These are phyloP conservation scores for Polygonum maritimum DNA, from an alignment of 148 eudicot genomes.

Conservation along the genomic window DNA sequence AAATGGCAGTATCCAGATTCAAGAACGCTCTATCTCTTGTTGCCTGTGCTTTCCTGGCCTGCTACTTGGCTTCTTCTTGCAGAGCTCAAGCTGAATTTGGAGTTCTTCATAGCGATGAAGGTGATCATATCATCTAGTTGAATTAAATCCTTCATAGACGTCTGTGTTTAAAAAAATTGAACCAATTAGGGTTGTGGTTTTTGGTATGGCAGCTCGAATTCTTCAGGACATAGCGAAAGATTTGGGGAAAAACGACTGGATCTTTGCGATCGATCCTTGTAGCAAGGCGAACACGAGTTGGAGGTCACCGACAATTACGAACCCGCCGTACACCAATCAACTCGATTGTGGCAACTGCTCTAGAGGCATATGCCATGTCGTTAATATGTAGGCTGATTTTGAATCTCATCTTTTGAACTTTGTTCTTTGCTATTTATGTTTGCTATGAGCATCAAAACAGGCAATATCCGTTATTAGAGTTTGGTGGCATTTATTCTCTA, in stretches of 20 bases:
- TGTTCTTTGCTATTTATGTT: no score
- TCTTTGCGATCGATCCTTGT: background rate
- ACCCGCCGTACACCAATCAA: background rate
- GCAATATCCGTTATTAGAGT: no score
- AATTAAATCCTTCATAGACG: background rate
- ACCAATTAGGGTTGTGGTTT: background rate
- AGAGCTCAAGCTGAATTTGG: background rate
- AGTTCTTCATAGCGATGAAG: background rate
- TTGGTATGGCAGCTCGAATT: background rate
- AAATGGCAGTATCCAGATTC: no score
- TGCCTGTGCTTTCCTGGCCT: background rate
- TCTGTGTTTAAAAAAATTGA: background rate
- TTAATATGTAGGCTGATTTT: slow-evolving; percentile 1
- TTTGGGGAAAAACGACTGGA: background rate
- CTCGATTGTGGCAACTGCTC: background rate
- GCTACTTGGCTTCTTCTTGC: background rate
- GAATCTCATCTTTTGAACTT: no score
- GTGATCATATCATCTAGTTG: background rate
- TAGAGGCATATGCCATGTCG: background rate
- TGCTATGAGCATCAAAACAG: no score
- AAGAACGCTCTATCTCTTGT: background rate
- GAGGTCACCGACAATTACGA: background rate
- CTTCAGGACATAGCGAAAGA: background rate
- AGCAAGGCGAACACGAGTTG: background rate
- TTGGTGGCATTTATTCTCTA: no score